A percentile compares a stretch with the other conserved stretches of the same genome.
Conservation (phyloP, 441 rosid species). For the Aquilaria agallochum region DNA sequence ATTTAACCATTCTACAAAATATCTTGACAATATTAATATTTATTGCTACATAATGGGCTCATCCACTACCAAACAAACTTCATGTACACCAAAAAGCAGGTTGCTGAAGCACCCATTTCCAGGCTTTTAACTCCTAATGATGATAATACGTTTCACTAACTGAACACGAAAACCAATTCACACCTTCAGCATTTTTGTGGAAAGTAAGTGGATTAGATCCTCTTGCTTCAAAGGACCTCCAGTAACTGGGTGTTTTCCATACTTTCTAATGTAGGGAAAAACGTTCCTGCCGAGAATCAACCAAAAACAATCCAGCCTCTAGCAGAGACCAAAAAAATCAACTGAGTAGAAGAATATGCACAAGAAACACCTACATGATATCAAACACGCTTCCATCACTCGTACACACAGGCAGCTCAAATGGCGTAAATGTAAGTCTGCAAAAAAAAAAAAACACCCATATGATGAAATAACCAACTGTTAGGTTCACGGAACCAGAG, state of each 20-base stretch:
- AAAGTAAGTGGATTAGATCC: conserved; percentile 72
- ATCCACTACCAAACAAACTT: too few species aligned
- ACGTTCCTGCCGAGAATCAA: conserved; percentile 48
- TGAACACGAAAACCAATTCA: not conserved
- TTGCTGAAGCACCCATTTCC: too few species aligned
- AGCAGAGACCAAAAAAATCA: not conserved
- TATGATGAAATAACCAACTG: not conserved
- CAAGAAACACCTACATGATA: conserved; percentile 46
- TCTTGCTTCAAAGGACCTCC: conserved; percentile 71
- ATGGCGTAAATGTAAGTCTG: conserved; percentile 94
- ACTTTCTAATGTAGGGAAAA: conserved; percentile 77
- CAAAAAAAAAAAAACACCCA: conserved; percentile 8
- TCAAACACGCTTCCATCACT: conserved; percentile 89
- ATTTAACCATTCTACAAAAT: too few species aligned
- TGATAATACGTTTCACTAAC: not conserved
- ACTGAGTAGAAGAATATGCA: not conserved
- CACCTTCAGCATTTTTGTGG: conserved; percentile 87
- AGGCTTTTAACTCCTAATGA: conserved; percentile 2
- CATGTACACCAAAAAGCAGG: too few species aligned
- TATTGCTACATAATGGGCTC: too few species aligned
- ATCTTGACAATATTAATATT: too few species aligned
- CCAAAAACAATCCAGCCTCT: conserved; percentile 7
- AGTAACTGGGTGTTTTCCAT: conserved; percentile 83
- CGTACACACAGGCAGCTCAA: conserved; percentile 76
- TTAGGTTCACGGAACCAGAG: too few species aligned